phyloP scores from a whole-genome alignment of 257 asterid species.

The Cinchona pubescens region DNA sequence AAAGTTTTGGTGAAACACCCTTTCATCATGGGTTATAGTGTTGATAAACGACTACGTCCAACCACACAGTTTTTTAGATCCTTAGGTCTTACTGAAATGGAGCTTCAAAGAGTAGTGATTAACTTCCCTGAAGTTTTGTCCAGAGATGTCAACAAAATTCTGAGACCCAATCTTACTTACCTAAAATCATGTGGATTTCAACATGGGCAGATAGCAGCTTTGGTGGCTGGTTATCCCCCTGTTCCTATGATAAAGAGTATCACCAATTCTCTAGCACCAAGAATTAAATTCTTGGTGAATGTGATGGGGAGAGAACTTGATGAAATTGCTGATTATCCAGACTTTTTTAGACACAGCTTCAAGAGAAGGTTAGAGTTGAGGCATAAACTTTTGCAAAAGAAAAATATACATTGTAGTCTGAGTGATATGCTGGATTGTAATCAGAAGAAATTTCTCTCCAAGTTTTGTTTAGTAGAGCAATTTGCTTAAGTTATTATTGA shows the following conservation, averaged over 20 bases:
- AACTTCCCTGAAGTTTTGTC: slow-evolving; percentile 81
- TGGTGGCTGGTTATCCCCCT: slow-evolving; percentile 86
- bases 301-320: slow-evolving; percentile 76
- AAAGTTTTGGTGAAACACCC: slow-evolving; percentile 79
- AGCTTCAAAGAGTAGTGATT: slow-evolving; percentile 58
- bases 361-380: slow-evolving; percentile 76
- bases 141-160: slow-evolving; percentile 69
- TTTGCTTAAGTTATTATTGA: slow-evolving; percentile 17
- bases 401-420: slow-evolving; percentile 63
- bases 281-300: slow-evolving; percentile 70
- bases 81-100: slow-evolving; percentile 59
- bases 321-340: slow-evolving; percentile 79
- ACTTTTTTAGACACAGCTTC: slow-evolving; percentile 81
- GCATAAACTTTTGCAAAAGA: slow-evolving; percentile 57
- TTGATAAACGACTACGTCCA: slow-evolving; percentile 70
- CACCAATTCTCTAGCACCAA: slow-evolving; percentile 71
- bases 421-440: slow-evolving; percentile 92
- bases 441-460: slow-evolving; percentile 65
- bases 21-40: slow-evolving; percentile 76
- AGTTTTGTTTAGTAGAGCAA: slow-evolving; percentile 57
- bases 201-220: slow-evolving; percentile 51
- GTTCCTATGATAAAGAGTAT: slow-evolving; percentile 86
- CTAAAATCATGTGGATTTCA: slow-evolving; percentile 64
- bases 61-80: slow-evolving; percentile 73
- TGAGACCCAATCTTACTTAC: slow-evolving; percentile 64